Conservation (phyloP, 1,284 basidiomycete species). For the Cutaneotrichosporon cavernicola region DNA sequence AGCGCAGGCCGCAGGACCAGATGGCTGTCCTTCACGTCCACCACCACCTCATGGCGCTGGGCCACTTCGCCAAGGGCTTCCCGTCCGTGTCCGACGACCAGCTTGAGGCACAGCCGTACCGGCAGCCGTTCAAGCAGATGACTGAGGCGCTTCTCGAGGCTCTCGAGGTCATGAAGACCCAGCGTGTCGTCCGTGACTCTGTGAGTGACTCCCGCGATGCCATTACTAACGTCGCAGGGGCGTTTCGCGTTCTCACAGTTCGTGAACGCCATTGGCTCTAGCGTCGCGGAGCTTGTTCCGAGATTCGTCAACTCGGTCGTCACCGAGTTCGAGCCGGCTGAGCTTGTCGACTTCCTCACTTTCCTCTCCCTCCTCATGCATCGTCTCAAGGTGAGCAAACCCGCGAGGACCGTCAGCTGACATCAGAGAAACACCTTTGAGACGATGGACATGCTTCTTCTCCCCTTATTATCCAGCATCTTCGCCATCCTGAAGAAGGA, state of each 20-base stretch:
- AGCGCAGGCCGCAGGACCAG: constrained; percentile 38
- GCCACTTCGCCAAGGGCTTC: constrained; percentile 95
- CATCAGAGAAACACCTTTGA: constrained; percentile 51
- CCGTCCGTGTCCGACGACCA: constrained; percentile 75
- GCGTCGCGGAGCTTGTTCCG: constrained; percentile 54
- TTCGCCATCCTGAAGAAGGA: constrained; percentile 77
- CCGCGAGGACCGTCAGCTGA: constrained; percentile 15
- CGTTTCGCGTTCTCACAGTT: constrained; percentile 92
- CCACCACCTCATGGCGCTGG: constrained; percentile 91
- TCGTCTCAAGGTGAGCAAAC: constrained; percentile 72
- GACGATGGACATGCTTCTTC: constrained; percentile 86
- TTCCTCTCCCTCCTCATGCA: constrained; percentile 90
- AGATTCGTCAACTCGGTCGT: constrained; percentile 81
- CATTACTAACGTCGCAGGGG: constrained; percentile 57
- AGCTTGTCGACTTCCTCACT: constrained; percentile 92
- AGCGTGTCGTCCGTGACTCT: constrained; percentile 87
- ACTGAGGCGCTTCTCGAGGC: constrained; percentile 87
- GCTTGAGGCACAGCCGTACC: constrained; percentile 69
- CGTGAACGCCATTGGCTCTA: constrained; percentile 81
- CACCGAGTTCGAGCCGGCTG: constrained; percentile 84
- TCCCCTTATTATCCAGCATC: constrained; percentile 81
- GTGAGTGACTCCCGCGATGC: constrained; percentile 56
- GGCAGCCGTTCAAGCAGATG: constrained; percentile 80
- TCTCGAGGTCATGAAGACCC: constrained; percentile 81
- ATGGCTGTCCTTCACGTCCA: constrained; percentile 84